phyloP scores from a whole-genome alignment of 352 stramenopile genomes.

The Pythium phragmiticola region DNA sequence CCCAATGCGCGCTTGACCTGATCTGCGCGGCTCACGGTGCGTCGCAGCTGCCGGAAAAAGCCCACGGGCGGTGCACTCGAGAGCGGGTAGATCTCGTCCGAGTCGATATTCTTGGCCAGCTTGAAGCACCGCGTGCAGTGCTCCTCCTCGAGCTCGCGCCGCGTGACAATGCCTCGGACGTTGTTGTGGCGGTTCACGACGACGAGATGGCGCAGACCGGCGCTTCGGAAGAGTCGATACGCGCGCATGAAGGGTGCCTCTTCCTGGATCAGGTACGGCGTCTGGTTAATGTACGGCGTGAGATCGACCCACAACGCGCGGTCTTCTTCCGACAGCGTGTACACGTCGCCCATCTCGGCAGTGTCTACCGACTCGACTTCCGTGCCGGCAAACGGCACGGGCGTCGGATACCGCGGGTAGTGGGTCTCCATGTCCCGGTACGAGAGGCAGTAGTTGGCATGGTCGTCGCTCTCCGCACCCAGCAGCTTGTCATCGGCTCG shows the following conservation, averaged over 20 bases:
- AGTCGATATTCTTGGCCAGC: constrained; percentile 69
- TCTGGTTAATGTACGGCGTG: constrained; percentile 97
- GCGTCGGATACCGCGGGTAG: constrained; percentile 82
- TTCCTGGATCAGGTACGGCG: constrained; percentile 95
- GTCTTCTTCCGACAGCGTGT: constrained; percentile 78
- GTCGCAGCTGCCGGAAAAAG: constrained; percentile 62
- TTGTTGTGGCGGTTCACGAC: constrained; percentile 93
- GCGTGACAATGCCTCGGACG: constrained; percentile 87
- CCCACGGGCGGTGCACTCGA: constrained; percentile 48
- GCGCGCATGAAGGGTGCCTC: constrained; percentile 93
- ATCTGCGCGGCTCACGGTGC: constrained; percentile 64
- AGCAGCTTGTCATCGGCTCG: constrained; percentile 49
- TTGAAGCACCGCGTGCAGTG: constrained; percentile 78
- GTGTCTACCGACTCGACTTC: constrained; percentile 35
- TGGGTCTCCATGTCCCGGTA: constrained; percentile 81
- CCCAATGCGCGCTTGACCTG: constrained; percentile 75
- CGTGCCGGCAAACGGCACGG: constrained; percentile 36
- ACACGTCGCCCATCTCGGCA: constrained; percentile 26
- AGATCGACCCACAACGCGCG: constrained; percentile 93
- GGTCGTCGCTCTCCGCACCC: constrained; percentile 6
- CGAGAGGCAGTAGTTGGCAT: constrained; percentile 53
- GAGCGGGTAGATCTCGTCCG: constrained; percentile 71
- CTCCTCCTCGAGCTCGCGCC: constrained; percentile 78
- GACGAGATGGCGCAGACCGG: constrained; percentile 94
- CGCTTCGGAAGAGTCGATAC: constrained; percentile 96